phyloP scores from a whole-genome alignment of 2,329 filamentous ascomycete genomes.

The Lachnellula arida region DNA sequence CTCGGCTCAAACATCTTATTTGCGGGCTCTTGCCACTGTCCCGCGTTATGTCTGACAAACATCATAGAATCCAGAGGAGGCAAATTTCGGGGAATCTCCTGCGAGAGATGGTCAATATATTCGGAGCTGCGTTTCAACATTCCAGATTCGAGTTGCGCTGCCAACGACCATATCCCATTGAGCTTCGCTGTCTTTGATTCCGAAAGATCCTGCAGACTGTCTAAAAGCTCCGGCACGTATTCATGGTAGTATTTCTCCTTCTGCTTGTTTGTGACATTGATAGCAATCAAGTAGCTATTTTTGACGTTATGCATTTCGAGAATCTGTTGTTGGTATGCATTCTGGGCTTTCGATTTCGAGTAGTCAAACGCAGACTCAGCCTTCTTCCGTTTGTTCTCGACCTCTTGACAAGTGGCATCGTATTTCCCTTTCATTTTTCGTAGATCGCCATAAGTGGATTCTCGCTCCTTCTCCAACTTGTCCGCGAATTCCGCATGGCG shows the following conservation, averaged over 20 bases:
- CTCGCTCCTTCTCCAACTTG: slow-evolving; percentile 86
- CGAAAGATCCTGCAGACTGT: slow-evolving; percentile 88
- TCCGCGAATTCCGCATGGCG: slow-evolving; percentile 82
- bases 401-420: slow-evolving; percentile 86
- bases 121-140: slow-evolving; percentile 70
- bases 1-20: slow-evolving; percentile 90
- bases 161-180: slow-evolving; percentile 80
- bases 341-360: slow-evolving; percentile 81
- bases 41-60: slow-evolving; percentile 91
- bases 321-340: slow-evolving; percentile 86
- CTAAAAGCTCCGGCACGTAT: slow-evolving; percentile 88
- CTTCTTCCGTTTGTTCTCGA: slow-evolving; percentile 93
- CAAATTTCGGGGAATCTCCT: slow-evolving; percentile 82
- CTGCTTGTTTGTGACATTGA: slow-evolving; percentile 95
- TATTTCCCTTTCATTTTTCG: slow-evolving; percentile 92
- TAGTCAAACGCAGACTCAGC: slow-evolving; percentile 86
- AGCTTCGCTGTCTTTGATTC: slow-evolving; percentile 82
- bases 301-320: slow-evolving; percentile 96
- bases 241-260: slow-evolving; percentile 98
- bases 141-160: slow-evolving; percentile 73
- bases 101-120: slow-evolving; percentile 65
- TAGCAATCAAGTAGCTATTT: slow-evolving; percentile 94
- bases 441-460: slow-evolving; percentile 76
- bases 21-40: slow-evolving; percentile 73
- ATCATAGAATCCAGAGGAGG: slow-evolving; percentile 93